A percentile compares a stretch with the other conserved stretches of the same genome.
These are phyloP conservation scores for Epichloe elymi DNA, from an alignment of 2,329 filamentous ascomycete species.

Conservation along the genomic window DNA sequence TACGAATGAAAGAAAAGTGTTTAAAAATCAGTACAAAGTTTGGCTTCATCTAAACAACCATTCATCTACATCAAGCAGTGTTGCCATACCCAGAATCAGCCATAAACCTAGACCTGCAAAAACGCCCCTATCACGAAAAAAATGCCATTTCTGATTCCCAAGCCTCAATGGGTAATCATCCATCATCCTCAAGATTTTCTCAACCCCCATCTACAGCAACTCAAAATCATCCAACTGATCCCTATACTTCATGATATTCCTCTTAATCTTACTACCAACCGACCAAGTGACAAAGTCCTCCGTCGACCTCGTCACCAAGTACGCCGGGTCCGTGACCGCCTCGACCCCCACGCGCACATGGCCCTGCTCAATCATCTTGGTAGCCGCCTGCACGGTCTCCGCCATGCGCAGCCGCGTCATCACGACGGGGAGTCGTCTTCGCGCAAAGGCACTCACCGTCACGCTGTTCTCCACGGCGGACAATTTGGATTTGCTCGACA, in stretches of 20 bases:
- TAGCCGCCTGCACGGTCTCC: constrained; percentile 73
- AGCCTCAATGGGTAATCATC: background rate
- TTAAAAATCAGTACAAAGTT: too few species aligned
- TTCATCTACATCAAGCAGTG: too few species aligned
- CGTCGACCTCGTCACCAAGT: constrained; percentile 75
- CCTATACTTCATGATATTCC: constrained; percentile 86
- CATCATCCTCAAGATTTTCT: background rate
- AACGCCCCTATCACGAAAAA: background rate
- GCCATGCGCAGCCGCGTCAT: constrained; percentile 90
- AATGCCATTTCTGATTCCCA: background rate
- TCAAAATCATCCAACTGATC: constrained; percentile 96
- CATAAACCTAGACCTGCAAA: background rate
- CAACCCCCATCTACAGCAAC: constrained; percentile 44
- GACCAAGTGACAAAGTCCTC: constrained; percentile 97
- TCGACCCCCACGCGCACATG: constrained; percentile 87
- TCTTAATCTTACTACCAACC: constrained; percentile 92
- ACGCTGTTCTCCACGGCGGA: constrained; percentile 77
- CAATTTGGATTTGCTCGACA: constrained; percentile 63
- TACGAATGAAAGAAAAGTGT: too few species aligned
- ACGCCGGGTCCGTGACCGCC: constrained; percentile 79
- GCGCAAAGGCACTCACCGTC: constrained; percentile 79
- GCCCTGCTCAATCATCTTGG: constrained; percentile 84
- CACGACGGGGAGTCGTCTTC: constrained; percentile 72
- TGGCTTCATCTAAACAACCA: background rate
- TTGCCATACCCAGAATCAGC: too few species aligned